A percentile compares a stretch with the other conserved stretches of the same genome.
These are phyloP conservation scores for Tylopilus balloui DNA, from an alignment of 768 basidiomycete species.

Conservation along the genomic window DNA sequence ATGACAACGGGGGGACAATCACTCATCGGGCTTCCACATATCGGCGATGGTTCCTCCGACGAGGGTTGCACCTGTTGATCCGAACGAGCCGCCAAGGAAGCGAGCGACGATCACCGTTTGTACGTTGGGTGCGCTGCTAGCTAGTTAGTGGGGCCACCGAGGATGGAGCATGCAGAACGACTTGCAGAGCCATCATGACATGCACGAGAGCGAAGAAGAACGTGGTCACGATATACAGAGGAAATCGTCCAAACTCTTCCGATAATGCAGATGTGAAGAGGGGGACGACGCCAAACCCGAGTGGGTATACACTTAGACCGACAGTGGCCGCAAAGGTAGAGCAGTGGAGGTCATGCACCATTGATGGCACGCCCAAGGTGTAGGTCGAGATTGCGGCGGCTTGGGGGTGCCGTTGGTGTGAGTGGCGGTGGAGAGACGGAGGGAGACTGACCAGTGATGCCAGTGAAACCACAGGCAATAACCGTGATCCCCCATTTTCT, in stretches of 20 bases:
- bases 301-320: constrained; percentile 48
- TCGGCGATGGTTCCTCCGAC: constrained; percentile 74
- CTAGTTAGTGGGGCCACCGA: constrained; percentile 3
- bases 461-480: constrained; percentile 33
- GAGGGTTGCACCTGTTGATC: constrained; percentile 67
- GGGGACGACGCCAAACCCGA: constrained; percentile 61
- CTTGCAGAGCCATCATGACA: constrained; percentile 35
- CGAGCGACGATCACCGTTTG: constrained; percentile 62
- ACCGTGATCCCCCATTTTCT: constrained; percentile 43
- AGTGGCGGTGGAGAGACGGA: background rate
- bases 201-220: constrained; percentile 50
- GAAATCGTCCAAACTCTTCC: constrained; percentile 67
- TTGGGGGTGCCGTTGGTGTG: constrained; percentile 15
- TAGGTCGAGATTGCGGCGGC: constrained; percentile 52
- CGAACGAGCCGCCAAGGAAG: constrained; percentile 63
- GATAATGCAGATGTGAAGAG: constrained; percentile 66
- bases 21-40: constrained; percentile 63
- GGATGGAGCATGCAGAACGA: background rate
- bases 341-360: constrained; percentile 46
- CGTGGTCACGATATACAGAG: constrained; percentile 50
- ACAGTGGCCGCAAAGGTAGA: constrained; percentile 43
- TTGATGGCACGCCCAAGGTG: constrained; percentile 51
- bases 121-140: constrained; percentile 39
- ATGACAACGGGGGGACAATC: constrained; percentile 15
- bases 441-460: constrained; percentile 25